Percentiles rank a stretch among this genome's conserved stretches.
phyloP scores from a whole-genome alignment of 306 rosid species.

The Ziziphus jujuba region DNA sequence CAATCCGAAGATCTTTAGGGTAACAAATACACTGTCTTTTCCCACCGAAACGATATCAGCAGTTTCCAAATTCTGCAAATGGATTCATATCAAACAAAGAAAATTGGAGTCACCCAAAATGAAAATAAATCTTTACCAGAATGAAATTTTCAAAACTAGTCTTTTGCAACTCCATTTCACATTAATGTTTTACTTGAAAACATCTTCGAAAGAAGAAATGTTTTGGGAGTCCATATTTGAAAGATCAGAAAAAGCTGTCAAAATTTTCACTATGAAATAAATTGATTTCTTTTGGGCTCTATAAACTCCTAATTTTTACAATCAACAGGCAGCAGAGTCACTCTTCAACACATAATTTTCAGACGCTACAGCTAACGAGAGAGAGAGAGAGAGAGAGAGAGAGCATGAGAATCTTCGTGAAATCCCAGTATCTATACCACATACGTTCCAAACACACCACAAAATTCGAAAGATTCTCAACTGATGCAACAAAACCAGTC shows the following conservation, averaged over 20 bases:
- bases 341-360: too few relatives aligned
- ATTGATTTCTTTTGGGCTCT: neutral
- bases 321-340: neutral
- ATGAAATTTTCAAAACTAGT: neutral
- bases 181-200: neutral
- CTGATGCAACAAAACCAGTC: neutral
- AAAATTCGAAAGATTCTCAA: neutral
- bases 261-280: neutral
- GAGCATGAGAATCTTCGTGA: neutral
- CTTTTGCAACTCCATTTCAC: neutral
- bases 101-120: neutral
- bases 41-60: constrained; percentile 3
- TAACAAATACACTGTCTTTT: constrained; percentile 4
- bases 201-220: neutral
- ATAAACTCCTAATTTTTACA: neutral
- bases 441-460: neutral
- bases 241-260: neutral
- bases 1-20: constrained; percentile 5
- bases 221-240: neutral
- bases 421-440: neutral
- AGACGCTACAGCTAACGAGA: neutral
- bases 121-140: neutral
- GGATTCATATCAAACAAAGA: neutral
- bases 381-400: neutral
- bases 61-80: constrained; percentile 9